These are phyloP conservation scores for Russula dissimulans DNA, from an alignment of 768 basidiomycete genomes.

Conservation along the genomic window DNA sequence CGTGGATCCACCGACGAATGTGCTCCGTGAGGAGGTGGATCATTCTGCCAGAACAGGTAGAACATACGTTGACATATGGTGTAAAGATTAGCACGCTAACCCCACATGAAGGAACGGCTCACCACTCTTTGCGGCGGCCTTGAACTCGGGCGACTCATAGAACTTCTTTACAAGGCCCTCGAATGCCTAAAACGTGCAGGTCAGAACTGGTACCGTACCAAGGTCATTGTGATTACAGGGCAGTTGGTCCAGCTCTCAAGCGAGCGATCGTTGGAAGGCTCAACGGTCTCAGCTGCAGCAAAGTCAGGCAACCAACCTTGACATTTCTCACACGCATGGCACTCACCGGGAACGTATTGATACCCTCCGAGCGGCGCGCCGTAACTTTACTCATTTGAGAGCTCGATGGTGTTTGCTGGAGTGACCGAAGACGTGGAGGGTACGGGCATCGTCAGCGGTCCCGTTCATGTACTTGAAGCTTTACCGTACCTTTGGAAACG, in stretches of 20 bases:
- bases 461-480: no score
- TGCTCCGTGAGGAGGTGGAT: not conserved
- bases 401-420: conserved; percentile 55
- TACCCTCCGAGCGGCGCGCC: conserved; percentile 74
- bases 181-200: conserved; percentile 39
- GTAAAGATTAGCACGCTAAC: conserved; percentile 16
- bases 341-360: conserved; percentile 72
- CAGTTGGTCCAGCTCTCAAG: conserved; percentile 73
- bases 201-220: not conserved
- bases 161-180: conserved; percentile 52
- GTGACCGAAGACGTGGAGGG: no score
- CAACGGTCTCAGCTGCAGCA: conserved; percentile 67
- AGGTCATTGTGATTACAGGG: conserved; percentile 31
- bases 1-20: conserved; percentile 45
- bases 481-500: no score
- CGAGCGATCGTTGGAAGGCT: conserved; percentile 73
- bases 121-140: conserved; percentile 45
- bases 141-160: conserved; percentile 58
- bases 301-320: not conserved
- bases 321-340: not conserved
- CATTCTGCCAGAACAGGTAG: not conserved
- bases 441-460: no score
- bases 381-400: conserved; percentile 68
- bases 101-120: conserved; percentile 49
- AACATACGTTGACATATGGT: conserved; percentile 65